Evolutionary conservation across 345 rosid genomes (phyloP).

Genomic region (Citrus unshiu): DNA sequence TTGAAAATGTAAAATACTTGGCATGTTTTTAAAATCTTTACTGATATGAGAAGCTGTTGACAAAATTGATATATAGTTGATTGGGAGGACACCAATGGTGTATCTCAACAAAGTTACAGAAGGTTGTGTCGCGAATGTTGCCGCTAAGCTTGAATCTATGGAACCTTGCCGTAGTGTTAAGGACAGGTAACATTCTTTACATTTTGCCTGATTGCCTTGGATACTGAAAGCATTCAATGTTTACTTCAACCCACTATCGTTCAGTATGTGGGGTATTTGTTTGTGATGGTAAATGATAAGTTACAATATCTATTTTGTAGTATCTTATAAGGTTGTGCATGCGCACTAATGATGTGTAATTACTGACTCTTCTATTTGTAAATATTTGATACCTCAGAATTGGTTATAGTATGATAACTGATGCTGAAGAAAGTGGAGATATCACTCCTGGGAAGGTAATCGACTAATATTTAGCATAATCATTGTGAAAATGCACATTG

Average conservation of each 20-base stretch:
- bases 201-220: background rate
- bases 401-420: conserved; percentile 76
- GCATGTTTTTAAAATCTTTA: conserved; percentile 4
- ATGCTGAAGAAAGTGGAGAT: conserved; percentile 77
- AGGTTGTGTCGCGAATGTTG: conserved; percentile 76
- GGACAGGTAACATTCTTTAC: conserved; percentile 56
- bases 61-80: conserved; percentile 55
- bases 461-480: background rate
- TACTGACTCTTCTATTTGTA: conserved; percentile 1
- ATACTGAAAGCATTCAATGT: background rate
- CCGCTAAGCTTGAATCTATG: conserved; percentile 98
- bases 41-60: conserved; percentile 30
- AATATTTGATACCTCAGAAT: conserved; percentile 47
- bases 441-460: conserved; percentile 80
- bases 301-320: background rate
- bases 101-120: conserved; percentile 80
- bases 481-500: background rate
- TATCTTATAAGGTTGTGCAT: background rate
- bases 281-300: background rate
- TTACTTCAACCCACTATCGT: background rate
- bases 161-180: conserved; percentile 93
- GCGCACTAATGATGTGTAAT: background rate
- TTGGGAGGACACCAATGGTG: conserved; percentile 89
- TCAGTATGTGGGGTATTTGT: background rate
- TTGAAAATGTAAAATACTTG: background rate